phyloP scores from a whole-genome alignment of 73 alveolate genomes.

The Symbiodinium pilosum region DNA sequence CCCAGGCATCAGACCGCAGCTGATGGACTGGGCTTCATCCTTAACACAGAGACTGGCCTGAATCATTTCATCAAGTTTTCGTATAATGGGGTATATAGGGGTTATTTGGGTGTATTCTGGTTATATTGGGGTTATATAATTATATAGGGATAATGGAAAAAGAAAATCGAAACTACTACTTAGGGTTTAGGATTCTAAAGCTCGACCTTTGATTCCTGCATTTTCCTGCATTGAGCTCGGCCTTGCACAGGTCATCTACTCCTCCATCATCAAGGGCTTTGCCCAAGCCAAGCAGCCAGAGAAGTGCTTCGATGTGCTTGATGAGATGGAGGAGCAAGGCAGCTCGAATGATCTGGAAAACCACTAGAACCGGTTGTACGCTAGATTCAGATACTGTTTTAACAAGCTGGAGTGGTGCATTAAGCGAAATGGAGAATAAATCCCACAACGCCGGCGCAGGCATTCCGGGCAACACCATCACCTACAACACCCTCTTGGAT shows the following conservation, averaged over 20 bases:
- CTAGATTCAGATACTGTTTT: no score
- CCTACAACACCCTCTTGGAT: slow-evolving; percentile 98
- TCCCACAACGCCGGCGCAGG: slow-evolving; percentile 91
- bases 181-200: no score
- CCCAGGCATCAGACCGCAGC: slow-evolving; percentile 47
- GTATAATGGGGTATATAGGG: no score
- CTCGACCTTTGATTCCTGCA: no score
- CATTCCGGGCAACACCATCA: slow-evolving; percentile 97
- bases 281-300: slow-evolving; percentile 97
- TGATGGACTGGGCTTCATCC: slow-evolving; percentile 33
- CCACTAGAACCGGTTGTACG: no score
- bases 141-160: no score
- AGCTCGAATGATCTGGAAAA: no score
- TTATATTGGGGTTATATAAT: no score
- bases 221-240: no score
- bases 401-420: not conserved
- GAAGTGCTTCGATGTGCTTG: slow-evolving; percentile 97
- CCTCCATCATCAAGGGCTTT: slow-evolving; percentile 98
- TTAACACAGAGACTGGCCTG: slow-evolving; percentile 29
- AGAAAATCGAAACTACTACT: no score
- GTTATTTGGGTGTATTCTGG: no score
- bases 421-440: not conserved
- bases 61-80: no score
- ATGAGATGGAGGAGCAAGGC: slow-evolving; percentile 97
- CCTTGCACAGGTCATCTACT: slow-evolving; percentile 98